Evolutionary conservation across 345 rosid genomes (phyloP).

Genomic region (Combretum micranthum): DNA sequence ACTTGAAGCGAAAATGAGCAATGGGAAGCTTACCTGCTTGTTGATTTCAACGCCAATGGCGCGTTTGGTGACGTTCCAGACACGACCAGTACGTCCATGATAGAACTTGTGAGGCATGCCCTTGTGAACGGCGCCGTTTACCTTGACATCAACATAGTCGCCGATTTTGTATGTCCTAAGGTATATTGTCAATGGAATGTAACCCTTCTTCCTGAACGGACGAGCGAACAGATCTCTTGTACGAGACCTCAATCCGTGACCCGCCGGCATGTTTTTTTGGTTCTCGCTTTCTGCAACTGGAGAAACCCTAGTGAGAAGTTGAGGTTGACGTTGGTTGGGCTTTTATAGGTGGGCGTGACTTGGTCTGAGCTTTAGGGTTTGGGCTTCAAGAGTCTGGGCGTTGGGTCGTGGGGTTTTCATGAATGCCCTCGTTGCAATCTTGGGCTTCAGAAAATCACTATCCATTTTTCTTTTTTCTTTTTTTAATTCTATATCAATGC

Average conservation of each 20-base stretch:
- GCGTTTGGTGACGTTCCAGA: constrained; percentile 80
- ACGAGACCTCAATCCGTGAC: constrained; percentile 58
- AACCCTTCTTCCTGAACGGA: constrained; percentile 77
- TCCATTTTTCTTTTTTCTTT: no score
- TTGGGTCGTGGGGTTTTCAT: background rate
- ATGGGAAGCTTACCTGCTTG: constrained; percentile 40
- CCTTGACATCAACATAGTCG: constrained; percentile 61
- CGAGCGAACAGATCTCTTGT: constrained; percentile 62
- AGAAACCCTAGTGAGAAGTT: background rate
- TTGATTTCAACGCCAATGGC: constrained; percentile 74
- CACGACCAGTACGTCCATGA: constrained; percentile 75
- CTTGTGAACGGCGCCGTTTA: constrained; percentile 73
- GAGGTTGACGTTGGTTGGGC: background rate
- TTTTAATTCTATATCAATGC: no score
- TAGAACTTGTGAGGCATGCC: constrained; percentile 86
- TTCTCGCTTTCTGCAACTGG: constrained; percentile 5
- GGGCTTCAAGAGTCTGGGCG: background rate
- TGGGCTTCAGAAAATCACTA: no score
- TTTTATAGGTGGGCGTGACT: background rate
- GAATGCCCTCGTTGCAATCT: no score
- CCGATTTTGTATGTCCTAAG: constrained; percentile 60
- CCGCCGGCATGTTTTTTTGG: constrained; percentile 55
- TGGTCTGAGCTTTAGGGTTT: background rate
- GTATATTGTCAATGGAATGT: constrained; percentile 60
- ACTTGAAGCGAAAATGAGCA: no score